A percentile compares a stretch with the other conserved stretches of the same genome.
phyloP scores from a whole-genome alignment of 106 monocot genomes.

The Narthecium ossifragum region DNA sequence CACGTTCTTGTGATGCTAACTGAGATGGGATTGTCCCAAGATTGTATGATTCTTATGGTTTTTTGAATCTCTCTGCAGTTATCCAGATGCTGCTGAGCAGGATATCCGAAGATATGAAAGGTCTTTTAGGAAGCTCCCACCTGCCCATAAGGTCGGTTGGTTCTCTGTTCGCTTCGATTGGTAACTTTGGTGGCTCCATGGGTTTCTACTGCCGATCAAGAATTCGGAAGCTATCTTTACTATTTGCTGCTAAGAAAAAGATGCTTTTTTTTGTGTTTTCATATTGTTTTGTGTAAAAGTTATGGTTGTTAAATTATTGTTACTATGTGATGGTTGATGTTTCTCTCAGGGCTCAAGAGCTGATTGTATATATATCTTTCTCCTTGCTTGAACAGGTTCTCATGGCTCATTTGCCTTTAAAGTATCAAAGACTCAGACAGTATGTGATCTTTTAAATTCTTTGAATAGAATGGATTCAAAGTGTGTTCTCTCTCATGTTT shows the following conservation, averaged over 20 bases:
- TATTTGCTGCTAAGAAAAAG: background rate
- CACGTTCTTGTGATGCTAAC: background rate
- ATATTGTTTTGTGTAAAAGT: background rate
- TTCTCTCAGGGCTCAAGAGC: no score
- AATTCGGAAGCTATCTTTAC: background rate
- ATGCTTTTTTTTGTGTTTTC: background rate
- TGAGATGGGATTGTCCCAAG: no score
- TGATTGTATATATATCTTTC: background rate
- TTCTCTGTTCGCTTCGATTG: background rate
- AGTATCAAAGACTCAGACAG: constrained; percentile 61
- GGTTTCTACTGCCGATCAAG: background rate
- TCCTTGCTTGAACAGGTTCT: constrained; percentile 56
- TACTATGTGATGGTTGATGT: background rate
- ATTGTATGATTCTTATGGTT: background rate
- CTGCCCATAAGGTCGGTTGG: constrained; percentile 61
- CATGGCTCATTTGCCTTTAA: constrained; percentile 67
- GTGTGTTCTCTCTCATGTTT: background rate
- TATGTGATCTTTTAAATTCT: constrained; percentile 25
- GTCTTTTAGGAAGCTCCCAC: constrained; percentile 71
- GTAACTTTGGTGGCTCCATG: background rate
- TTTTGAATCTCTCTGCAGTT: constrained; percentile 31
- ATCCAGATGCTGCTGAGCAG: constrained; percentile 78
- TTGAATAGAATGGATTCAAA: background rate
- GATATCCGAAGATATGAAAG: constrained; percentile 82
- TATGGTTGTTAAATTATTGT: background rate